Conservation (phyloP, 2,329 filamentous ascomycete species). For the Escovopsis weberi region DNA sequence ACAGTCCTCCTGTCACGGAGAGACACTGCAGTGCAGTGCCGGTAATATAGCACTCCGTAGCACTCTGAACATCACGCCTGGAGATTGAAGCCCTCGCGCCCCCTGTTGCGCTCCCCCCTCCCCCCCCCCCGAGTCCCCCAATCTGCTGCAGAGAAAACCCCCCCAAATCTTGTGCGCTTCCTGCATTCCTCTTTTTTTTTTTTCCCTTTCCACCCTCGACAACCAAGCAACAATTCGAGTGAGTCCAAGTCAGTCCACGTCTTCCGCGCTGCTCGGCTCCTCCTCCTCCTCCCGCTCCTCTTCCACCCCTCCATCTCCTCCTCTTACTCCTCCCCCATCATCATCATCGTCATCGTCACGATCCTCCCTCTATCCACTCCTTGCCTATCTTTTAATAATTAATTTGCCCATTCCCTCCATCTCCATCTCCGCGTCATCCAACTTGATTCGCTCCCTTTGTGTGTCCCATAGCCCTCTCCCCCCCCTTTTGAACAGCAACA, state of each 20-base stretch:
- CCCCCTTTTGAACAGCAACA: neutral
- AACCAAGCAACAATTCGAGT: neutral
- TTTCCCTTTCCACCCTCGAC: neutral
- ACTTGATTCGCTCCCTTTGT: neutral
- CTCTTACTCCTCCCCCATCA: neutral
- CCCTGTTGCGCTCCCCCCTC: no score
- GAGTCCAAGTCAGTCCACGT: slow-evolving; percentile 5
- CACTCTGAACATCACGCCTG: no score
- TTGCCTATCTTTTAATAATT: no score
- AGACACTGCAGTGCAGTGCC: no score
- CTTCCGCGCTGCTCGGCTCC: slow-evolving; percentile 5
- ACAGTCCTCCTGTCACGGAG: no score
- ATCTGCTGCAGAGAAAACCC: no score
- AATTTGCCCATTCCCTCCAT: neutral
- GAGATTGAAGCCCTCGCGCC: no score
- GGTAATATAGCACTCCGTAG: no score
- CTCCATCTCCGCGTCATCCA: neutral
- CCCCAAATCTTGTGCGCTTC: neutral
- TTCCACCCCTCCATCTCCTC: neutral
- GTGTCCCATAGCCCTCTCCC: no score
- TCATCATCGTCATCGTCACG: no score
- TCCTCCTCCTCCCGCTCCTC: slow-evolving; percentile 3
- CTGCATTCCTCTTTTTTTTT: neutral
- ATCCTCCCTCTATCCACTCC: no score
- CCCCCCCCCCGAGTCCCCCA: no score